Conservation (phyloP, 345 rosid species). For the Cardamine chenopodiifolia region DNA sequence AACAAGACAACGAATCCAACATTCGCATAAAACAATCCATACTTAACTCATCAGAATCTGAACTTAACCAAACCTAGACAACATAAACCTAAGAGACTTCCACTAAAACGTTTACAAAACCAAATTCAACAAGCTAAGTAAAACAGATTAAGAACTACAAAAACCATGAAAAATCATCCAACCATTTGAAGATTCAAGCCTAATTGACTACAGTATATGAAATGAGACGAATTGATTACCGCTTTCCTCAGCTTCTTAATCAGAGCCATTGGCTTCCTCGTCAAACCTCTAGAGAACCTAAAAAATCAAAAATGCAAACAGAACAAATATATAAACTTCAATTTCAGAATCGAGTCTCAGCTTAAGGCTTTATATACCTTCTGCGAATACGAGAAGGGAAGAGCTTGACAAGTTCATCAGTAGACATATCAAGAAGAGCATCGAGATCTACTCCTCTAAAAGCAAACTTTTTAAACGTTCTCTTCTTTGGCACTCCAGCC, state of each 20-base stretch:
- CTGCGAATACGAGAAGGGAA: conserved; percentile 92
- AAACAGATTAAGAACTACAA: too few species aligned
- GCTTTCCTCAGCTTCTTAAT: conserved; percentile 85
- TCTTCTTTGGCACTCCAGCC: conserved; percentile 68
- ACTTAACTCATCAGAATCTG: not conserved
- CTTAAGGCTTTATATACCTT: conserved; percentile 51
- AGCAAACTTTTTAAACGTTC: conserved; percentile 87
- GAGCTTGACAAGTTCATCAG: conserved; percentile 94
- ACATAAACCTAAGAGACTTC: not conserved
- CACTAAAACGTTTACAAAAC: not conserved
- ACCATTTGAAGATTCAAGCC: not conserved
- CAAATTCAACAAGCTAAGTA: not conserved
- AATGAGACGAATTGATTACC: conserved; percentile 44
- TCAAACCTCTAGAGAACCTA: conserved; percentile 94
- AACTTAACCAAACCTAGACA: not conserved
- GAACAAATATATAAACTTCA: not conserved
- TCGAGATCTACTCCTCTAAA: conserved; percentile 87
- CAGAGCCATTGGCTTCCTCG: conserved; percentile 85
- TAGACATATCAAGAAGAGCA: conserved; percentile 89
- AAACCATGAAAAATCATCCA: not conserved
- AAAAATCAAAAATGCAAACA: not conserved
- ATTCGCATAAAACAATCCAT: not conserved
- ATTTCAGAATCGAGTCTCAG: not conserved
- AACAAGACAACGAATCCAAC: not conserved
- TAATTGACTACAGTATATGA: not conserved